Conservation (phyloP, 192 early-diverging fungal species). For the Backusella morwellensis region DNA sequence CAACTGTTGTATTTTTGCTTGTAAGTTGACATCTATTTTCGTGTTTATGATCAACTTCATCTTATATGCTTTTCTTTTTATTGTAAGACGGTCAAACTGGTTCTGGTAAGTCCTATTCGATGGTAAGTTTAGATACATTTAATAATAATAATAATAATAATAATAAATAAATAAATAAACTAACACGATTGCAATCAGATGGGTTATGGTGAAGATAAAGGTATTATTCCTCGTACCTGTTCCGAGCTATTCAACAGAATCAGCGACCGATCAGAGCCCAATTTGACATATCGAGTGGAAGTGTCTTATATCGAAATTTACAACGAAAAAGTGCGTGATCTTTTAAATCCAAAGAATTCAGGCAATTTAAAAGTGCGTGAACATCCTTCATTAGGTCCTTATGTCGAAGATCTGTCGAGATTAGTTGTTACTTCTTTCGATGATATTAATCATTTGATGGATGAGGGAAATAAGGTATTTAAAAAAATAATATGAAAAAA, state of each 20-base stretch:
- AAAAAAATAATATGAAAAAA: neutral
- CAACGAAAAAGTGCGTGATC: conserved; percentile 80
- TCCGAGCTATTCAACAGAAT: conserved; percentile 75
- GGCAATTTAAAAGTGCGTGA: conserved; percentile 80
- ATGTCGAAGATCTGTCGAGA: conserved; percentile 90
- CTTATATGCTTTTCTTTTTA: neutral
- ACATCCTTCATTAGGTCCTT: conserved; percentile 77
- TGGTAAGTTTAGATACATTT: conserved; percentile 36
- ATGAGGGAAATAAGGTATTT: conserved; percentile 72
- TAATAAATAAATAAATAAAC: neutral
- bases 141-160: neutral
- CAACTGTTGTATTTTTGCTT: conserved; percentile 94
- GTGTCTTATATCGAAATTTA: conserved; percentile 94
- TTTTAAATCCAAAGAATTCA: conserved; percentile 74
- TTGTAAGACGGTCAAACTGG: conserved; percentile 73
- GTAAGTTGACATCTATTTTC: conserved; percentile 39
- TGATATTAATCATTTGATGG: conserved; percentile 74
- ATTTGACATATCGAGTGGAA: conserved; percentile 61
- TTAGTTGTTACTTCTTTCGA: conserved; percentile 74
- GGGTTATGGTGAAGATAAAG: conserved; percentile 74
- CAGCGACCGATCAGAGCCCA: conserved; percentile 35
- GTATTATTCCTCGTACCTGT: conserved; percentile 88
- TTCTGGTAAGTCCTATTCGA: conserved; percentile 72
- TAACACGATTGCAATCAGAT: conserved; percentile 35
- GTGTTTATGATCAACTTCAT: neutral